Evolutionary conservation across 345 rosid species (phyloP).

Genomic region (Citrus inodora): DNA sequence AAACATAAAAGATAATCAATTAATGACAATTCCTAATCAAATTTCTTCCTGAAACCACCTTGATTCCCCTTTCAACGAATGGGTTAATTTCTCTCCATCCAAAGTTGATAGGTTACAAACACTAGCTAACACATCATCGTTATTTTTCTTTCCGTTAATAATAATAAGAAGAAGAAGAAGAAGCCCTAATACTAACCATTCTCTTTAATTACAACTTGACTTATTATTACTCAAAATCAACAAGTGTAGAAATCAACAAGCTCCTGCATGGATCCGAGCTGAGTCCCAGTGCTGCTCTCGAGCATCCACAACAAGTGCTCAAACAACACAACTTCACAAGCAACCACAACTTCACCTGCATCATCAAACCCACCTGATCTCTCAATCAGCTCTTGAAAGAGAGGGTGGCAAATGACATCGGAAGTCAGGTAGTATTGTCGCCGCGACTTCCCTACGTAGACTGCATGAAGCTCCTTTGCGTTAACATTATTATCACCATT

Average conservation of each 20-base stretch:
- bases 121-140: background rate
- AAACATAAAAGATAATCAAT: no score
- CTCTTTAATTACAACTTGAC: no score
- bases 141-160: background rate
- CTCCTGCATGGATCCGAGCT: constrained; percentile 68
- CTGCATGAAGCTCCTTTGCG: constrained; percentile 43
- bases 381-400: constrained; percentile 68
- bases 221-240: constrained; percentile 7
- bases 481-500: background rate
- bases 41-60: background rate
- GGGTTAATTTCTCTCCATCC: constrained; percentile 19
- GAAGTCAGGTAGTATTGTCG: constrained; percentile 61
- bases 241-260: constrained; percentile 68
- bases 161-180: no score
- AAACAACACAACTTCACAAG: constrained; percentile 90
- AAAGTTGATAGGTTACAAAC: background rate
- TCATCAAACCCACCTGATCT: constrained; percentile 37
- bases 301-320: constrained; percentile 98
- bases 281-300: constrained; percentile 37
- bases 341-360: constrained; percentile 43
- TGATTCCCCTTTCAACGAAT: constrained; percentile 2
- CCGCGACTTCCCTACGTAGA: constrained; percentile 85
- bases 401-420: constrained; percentile 65
- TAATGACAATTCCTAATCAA: background rate
- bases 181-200: no score